A percentile compares a stretch with the other conserved stretches of the same genome.
Conservation (phyloP, 805 yeast species). For the Ogataea degrootiae region DNA sequence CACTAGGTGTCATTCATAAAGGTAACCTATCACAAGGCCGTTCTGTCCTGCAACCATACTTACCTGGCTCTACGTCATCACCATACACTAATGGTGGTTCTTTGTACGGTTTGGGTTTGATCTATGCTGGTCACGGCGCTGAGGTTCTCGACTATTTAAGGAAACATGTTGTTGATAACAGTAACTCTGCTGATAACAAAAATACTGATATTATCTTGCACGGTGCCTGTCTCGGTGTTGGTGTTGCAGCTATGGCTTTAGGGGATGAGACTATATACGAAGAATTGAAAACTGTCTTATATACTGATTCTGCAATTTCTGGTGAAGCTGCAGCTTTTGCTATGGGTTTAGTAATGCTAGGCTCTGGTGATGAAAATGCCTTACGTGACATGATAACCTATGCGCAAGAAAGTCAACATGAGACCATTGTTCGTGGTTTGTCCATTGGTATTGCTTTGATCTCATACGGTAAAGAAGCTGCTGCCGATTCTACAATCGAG, state of each 20-base stretch:
- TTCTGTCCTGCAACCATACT: slow-evolving; percentile 80
- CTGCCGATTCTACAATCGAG: slow-evolving; percentile 66
- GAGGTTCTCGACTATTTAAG: slow-evolving; percentile 79
- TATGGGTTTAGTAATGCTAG: slow-evolving; percentile 94
- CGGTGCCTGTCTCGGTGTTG: slow-evolving; percentile 93
- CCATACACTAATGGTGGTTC: slow-evolving; percentile 95
- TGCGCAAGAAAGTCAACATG: slow-evolving; percentile 95
- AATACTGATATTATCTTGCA: slow-evolving; percentile 83
- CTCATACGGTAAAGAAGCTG: slow-evolving; percentile 79
- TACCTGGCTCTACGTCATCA: slow-evolving; percentile 77
- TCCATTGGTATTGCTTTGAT: slow-evolving; percentile 85
- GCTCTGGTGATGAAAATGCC: slow-evolving; percentile 71
- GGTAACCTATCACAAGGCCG: slow-evolving; percentile 92
- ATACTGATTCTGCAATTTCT: slow-evolving; percentile 86
- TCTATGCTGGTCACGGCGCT: slow-evolving; percentile 94
- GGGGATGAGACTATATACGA: slow-evolving; percentile 71
- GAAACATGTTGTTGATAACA: slow-evolving; percentile 60
- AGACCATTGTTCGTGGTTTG: slow-evolving; percentile 88
- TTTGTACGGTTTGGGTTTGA: slow-evolving; percentile 84
- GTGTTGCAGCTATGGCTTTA: slow-evolving; percentile 96
- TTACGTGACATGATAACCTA: slow-evolving; percentile 78
- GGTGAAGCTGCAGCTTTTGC: slow-evolving; percentile 96
- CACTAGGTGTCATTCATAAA: slow-evolving; percentile 93
- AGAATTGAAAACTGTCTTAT: slow-evolving; percentile 75
- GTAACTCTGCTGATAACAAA: slow-evolving; percentile 34